Evolutionary conservation across 257 asterid genomes (phyloP), one percentile per base, ranked within the genome.

Genomic region (Capsicum baccatum): DNA sequence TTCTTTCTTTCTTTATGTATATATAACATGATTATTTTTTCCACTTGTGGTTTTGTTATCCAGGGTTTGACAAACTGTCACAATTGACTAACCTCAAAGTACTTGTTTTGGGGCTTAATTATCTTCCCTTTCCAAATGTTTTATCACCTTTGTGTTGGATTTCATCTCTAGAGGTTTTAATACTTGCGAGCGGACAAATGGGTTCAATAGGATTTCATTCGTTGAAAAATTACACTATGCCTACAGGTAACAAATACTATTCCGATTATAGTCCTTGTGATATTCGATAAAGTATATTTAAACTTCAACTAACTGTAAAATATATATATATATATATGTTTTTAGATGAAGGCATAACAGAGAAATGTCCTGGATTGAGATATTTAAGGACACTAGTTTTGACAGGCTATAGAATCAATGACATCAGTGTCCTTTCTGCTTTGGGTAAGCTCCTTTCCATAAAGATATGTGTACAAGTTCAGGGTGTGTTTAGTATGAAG

Each of bases 61-160:
- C 16, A 71, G 58, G 58, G 17, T 9, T 71, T 19, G 55, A 71
- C 58, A 47, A 71, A 11, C 9, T 71, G 17, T n/a, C 39, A 6
- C 2, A 9, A 1, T 10, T 71, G 39, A 71, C 58, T 9, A 71
- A 71, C 58, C 8, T 47, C 39, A 71, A 47, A 71, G 79, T n/a
- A 6, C 58, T 71, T 4, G 79, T 44, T 71, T 47, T 71, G 39
- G 37, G 5, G 58, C 0, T n/a, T 19, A 44, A 47, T 47, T 59
- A 17, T 59, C 66, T 59, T 35, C 16, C 33, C 17, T n/a, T 54
- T 47, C 79, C 39, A 71, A 47, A 47, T 71, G 39, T 71, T 71
- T 71, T 71, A 47, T n/a, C 79, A 71, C 10, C 79, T 47, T 47
- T 47, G n/a, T 71, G 79, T 71, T 47, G 79, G 58, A 71, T 71